These are phyloP conservation scores for Eucalyptus pauciflora DNA, from an alignment of 345 rosid species.

Conservation along the genomic window DNA sequence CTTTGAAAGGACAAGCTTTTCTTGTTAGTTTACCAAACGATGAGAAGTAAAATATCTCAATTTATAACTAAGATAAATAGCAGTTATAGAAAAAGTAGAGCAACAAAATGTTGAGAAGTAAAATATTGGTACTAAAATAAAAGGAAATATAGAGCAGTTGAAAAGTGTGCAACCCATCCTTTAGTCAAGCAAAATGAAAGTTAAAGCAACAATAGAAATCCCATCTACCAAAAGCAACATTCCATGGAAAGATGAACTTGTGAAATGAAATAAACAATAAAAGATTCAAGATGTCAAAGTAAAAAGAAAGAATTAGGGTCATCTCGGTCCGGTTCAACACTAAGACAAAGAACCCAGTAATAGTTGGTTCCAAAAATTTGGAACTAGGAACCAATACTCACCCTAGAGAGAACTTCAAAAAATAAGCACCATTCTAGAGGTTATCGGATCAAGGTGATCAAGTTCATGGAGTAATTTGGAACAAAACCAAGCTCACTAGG, in stretches of 20 bases:
- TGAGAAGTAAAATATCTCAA: neutral
- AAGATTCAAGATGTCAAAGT: neutral
- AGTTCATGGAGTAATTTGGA: neutral
- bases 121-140: neutral
- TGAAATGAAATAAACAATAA: neutral
- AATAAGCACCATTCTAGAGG: neutral
- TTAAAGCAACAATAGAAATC: neutral
- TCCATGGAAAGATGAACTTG: neutral
- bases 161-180: neutral
- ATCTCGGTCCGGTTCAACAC: neutral
- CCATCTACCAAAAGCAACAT: neutral
- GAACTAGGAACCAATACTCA: neutral
- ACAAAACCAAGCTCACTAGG: neutral
- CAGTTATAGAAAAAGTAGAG: neutral
- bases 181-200: neutral
- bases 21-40: neutral
- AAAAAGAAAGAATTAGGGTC: neutral
- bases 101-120: neutral
- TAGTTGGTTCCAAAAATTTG: neutral
- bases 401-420: neutral
- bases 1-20: neutral
- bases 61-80: neutral
- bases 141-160: neutral
- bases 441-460: neutral
- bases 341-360: neutral